Percentiles rank a stretch among this genome's conserved stretches.
Evolutionary conservation across 306 rosid species (phyloP).

Genomic region (Gleditsia sinensis): DNA sequence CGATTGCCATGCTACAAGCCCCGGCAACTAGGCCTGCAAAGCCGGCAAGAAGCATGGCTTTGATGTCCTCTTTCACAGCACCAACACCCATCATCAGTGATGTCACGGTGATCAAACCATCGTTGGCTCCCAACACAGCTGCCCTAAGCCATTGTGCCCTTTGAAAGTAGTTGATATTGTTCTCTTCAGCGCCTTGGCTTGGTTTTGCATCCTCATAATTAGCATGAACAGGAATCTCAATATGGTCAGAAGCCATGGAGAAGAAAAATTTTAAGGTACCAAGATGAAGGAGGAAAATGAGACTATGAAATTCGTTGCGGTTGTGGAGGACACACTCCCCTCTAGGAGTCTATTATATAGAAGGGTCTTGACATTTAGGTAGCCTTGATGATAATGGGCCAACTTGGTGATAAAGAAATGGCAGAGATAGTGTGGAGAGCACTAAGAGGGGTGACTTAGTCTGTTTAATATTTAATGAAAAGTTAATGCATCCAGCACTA

Average conservation of each 20-base stretch:
- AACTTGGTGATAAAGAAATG: constrained; percentile 11
- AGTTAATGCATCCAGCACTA: constrained; percentile 12
- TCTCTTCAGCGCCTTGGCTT: constrained; percentile 26
- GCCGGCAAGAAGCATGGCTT: constrained; percentile 56
- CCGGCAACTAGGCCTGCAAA: constrained; percentile 64
- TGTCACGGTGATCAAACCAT: constrained; percentile 58
- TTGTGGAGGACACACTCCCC: constrained; percentile 48
- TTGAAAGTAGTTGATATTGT: constrained; percentile 42
- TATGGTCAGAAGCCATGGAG: constrained; percentile 50
- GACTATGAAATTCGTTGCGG: constrained; percentile 20
- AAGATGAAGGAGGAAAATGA: constrained; percentile 9
- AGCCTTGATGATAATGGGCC: constrained; percentile 31
- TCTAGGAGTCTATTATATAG: constrained; percentile 43
- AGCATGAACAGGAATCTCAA: constrained; percentile 30
- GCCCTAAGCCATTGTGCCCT: constrained; percentile 61
- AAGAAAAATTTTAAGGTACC: neutral
- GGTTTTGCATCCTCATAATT: constrained; percentile 29
- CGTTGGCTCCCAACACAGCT: constrained; percentile 62
- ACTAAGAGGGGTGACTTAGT: constrained; percentile 30
- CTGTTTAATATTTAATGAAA: constrained; percentile 18
- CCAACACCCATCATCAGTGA: constrained; percentile 69
- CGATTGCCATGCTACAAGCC: constrained; percentile 68
- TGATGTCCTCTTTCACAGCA: constrained; percentile 49
- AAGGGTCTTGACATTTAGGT: neutral
- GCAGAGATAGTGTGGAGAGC: constrained; percentile 40